phyloP scores from a whole-genome alignment of 331 rosid genomes.

The Ulmus americana region DNA sequence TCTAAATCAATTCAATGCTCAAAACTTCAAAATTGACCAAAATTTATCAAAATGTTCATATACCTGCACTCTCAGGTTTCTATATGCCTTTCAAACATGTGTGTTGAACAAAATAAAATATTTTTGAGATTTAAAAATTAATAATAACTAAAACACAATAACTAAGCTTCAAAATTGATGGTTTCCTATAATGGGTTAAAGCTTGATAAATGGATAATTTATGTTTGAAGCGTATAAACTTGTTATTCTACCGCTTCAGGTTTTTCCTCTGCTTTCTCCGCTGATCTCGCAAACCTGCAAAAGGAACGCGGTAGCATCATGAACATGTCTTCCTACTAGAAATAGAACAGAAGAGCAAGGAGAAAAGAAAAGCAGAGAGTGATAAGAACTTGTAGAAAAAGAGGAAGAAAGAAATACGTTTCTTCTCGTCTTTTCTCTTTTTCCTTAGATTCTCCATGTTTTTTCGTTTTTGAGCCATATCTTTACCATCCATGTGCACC shows the following conservation, averaged over 20 bases:
- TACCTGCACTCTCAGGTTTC: too few relatives aligned
- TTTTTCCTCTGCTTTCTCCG: slow-evolving; percentile 59
- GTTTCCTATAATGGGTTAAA: too few relatives aligned
- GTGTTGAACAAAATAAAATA: too few relatives aligned
- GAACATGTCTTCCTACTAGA: neutral
- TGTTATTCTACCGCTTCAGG: slow-evolving; percentile 28
- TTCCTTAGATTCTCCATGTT: slow-evolving; percentile 44
- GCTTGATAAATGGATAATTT: neutral
- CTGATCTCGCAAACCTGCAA: slow-evolving; percentile 62
- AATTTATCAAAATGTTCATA: too few relatives aligned
- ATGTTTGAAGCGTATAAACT: neutral
- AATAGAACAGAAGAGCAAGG: neutral
- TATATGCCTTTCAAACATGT: too few relatives aligned
- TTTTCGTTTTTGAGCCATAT: slow-evolving; percentile 39
- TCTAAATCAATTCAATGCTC: too few relatives aligned
- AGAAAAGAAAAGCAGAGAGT: neutral
- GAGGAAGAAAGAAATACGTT: slow-evolving; percentile 30
- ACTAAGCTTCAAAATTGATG: too few relatives aligned
- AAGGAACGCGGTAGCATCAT: slow-evolving; percentile 16
- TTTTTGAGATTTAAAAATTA: too few relatives aligned
- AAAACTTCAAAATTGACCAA: too few relatives aligned
- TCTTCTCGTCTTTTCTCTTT: slow-evolving; percentile 80
- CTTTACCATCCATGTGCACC: slow-evolving; percentile 71
- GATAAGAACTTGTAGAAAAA: neutral
- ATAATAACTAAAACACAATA: too few relatives aligned